Evolutionary conservation across 352 stramenopile genomes (phyloP).

Genomic region (Phytophthora pistaciae): DNA sequence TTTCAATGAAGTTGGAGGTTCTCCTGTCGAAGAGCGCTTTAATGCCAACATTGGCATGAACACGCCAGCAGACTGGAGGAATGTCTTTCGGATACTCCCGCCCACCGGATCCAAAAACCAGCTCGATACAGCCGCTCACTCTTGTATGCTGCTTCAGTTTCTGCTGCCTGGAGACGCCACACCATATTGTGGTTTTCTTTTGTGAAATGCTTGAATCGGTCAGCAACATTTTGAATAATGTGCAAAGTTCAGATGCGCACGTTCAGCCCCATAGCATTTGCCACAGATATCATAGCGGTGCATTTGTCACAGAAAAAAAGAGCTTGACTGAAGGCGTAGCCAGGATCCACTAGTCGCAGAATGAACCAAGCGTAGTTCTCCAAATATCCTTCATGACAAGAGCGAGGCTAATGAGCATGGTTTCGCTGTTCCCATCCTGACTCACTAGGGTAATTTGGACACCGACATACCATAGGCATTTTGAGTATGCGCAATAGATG

Average conservation of each 20-base stretch:
- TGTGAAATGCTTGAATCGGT: not conserved
- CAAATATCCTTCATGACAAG: not conserved
- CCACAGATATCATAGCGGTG: not conserved
- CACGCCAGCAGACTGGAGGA: conserved; percentile 2
- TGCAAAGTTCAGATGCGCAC: not conserved
- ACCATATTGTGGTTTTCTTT: not conserved
- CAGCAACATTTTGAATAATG: not conserved
- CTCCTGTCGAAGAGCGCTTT: conserved; percentile 7
- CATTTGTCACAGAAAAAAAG: not conserved
- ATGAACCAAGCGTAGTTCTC: not conserved
- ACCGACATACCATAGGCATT: too few species aligned
- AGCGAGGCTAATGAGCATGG: too few species aligned
- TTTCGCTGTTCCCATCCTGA: too few species aligned
- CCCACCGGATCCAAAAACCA: not conserved
- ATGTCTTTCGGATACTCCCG: conserved; percentile 1
- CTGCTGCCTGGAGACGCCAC: not conserved
- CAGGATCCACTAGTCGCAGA: not conserved
- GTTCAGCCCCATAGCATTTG: not conserved
- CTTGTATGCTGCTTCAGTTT: not conserved
- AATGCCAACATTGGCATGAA: conserved; percentile 11
- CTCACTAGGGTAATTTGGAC: too few species aligned
- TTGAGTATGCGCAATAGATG: too few species aligned
- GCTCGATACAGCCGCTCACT: not conserved
- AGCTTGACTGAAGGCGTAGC: not conserved
- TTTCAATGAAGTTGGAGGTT: conserved; percentile 17